These are phyloP conservation scores for Entomortierella parvispora DNA, from an alignment of 192 early-diverging fungal genomes.

Conservation along the genomic window DNA sequence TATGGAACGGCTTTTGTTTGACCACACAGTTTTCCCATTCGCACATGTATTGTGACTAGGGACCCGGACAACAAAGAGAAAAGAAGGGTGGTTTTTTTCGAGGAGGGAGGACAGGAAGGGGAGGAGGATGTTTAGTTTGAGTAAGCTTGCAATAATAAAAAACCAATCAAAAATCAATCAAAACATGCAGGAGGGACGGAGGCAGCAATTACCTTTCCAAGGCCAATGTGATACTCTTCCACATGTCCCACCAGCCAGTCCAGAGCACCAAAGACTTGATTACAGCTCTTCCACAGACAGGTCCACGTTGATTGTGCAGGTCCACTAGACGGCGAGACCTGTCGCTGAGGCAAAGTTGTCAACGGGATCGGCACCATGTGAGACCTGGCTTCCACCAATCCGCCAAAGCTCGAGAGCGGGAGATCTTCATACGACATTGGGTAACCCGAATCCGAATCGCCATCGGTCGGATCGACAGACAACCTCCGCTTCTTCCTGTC, in stretches of 20 bases:
- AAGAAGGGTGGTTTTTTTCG: too few relatives aligned
- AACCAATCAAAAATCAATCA: neutral
- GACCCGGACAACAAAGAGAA: neutral
- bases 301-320: constrained; percentile 19
- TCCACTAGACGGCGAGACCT: neutral
- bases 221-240: constrained; percentile 58
- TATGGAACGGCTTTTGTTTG: constrained; percentile 67
- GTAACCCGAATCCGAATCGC: constrained; percentile 5
- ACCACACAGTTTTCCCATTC: constrained; percentile 56
- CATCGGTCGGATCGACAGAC: constrained; percentile 10
- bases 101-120: neutral
- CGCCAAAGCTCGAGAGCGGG: neutral
- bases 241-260: constrained; percentile 59
- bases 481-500: constrained; percentile 21
- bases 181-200: neutral
- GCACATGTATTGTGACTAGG: constrained; percentile 52
- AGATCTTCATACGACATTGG: constrained; percentile 1
- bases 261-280: constrained; percentile 41
- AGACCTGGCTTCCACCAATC: constrained; percentile 5
- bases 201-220: constrained; percentile 55
- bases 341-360: neutral
- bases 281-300: constrained; percentile 61
- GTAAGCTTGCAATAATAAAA: neutral
- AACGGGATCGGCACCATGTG: neutral
- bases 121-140: neutral